Evolutionary conservation across 1,284 basidiomycete genomes (phyloP), one percentile per base, ranked within the genome.

Genomic region (Malassezia globosa): DNA sequence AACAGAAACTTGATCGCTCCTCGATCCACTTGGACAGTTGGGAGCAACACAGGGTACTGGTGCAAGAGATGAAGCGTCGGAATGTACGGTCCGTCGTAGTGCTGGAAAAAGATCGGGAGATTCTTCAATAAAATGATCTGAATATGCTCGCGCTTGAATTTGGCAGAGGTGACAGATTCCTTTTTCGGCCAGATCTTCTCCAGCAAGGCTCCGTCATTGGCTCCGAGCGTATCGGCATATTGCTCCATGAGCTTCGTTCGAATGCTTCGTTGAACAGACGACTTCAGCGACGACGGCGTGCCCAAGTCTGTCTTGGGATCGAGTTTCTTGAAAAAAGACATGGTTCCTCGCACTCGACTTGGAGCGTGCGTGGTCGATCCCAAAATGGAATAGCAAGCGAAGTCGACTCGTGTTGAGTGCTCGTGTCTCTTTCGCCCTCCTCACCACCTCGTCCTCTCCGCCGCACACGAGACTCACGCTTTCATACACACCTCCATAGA

Each of bases 121-220:
- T 82, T 79, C 57, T 88, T 80, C 29, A 92, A 76, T 1, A 88
- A 84, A 73, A 87, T 88, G 69, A 99, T 85, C 46, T 87, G 87
- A 61, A 96, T 80, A 72, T 94, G 87, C 59, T 96, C 92, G 81
- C 85, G 85, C 76, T 89, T 95, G 42, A 67, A 71, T 78, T 96
- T 97, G 54, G 90, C 85, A 61, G 85, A 82, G 7, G 85, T 83
- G 38, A 96, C 77, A 1, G 82, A 77, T 75, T 96, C 90, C 78
- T 97, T 97, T 82, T 97, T 99, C 11, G 90, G 88, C 94, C 94
- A 96, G 49, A 97, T 81, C 62, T 80, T 79, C 70, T 99, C 94
- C 19, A 99, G 76, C 16, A 80, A 66, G 1, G 64, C 71, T 2
- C 81, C 80, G 56, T 84, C 85, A 35, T 72, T 60, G 18, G 61